A percentile compares a stretch with the other conserved stretches of the same genome.
phyloP scores from a whole-genome alignment of 2,329 filamentous ascomycete species.

The Dactylellina leptospora region DNA sequence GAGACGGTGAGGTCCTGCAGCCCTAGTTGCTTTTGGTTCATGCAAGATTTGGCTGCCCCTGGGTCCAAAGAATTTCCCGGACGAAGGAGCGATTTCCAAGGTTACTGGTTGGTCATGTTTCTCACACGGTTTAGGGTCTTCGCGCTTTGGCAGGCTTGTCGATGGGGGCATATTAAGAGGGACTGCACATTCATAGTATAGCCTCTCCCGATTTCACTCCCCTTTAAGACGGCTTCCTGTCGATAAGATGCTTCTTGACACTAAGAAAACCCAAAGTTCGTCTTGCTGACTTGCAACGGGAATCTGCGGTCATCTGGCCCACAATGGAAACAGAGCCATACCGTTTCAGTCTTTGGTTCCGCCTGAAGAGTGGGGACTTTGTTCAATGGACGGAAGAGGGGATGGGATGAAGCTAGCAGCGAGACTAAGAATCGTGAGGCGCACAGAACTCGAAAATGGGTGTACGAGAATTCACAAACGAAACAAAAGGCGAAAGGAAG shows the following conservation, averaged over 20 bases:
- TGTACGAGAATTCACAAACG: background rate
- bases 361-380: constrained; percentile 26
- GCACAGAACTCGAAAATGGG: constrained; percentile 1
- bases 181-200: constrained; percentile 1
- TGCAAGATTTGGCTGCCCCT: constrained; percentile 49
- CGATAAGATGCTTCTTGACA: background rate
- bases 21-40: constrained; percentile 28
- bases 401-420: constrained; percentile 28
- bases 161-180: constrained; percentile 18
- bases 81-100: constrained; percentile 36
- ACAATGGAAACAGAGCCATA: constrained; percentile 35
- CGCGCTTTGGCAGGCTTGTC: constrained; percentile 6
- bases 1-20: constrained; percentile 14
- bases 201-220: constrained; percentile 10
- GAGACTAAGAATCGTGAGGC: constrained; percentile 1
- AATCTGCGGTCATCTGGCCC: constrained; percentile 50
- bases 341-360: constrained; percentile 44
- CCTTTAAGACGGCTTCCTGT: background rate
- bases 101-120: constrained; percentile 44
- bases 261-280: background rate
- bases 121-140: constrained; percentile 15
- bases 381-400: constrained; percentile 12
- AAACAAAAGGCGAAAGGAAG: background rate
- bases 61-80: constrained; percentile 45
- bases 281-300: constrained; percentile 28